A percentile compares a stretch with the other conserved stretches of the same genome.
Conservation (phyloP, 148 eudicot species). For the Chenopodium berlandieri region DNA sequence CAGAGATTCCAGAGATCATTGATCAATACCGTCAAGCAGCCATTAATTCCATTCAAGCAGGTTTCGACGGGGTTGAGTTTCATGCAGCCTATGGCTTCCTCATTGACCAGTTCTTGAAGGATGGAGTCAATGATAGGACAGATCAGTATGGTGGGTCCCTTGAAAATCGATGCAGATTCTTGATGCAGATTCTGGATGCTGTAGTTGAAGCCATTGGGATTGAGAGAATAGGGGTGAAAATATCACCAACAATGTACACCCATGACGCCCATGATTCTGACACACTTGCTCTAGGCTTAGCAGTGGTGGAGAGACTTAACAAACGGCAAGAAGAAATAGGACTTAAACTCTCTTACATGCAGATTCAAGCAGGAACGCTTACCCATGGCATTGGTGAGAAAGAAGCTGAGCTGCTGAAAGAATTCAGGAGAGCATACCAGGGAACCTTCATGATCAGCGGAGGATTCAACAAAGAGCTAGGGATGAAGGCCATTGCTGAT, state of each 20-base stretch:
- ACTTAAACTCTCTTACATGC: slow-evolving; percentile 48
- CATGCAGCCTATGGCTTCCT: slow-evolving; percentile 86
- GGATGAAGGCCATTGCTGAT: slow-evolving; percentile 53
- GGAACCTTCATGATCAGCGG: slow-evolving; percentile 77
- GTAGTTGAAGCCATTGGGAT: slow-evolving; percentile 56
- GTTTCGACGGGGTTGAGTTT: slow-evolving; percentile 86
- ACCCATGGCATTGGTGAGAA: slow-evolving; percentile 41
- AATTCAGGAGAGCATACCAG: slow-evolving; percentile 46
- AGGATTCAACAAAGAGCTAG: slow-evolving; percentile 56
- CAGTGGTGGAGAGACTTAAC: slow-evolving; percentile 59
- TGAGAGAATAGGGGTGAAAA: slow-evolving; percentile 54
- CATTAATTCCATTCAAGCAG: slow-evolving; percentile 78
- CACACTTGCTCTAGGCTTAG: slow-evolving; percentile 72
- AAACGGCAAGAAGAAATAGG: slow-evolving; percentile 41
- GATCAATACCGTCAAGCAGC: slow-evolving; percentile 75
- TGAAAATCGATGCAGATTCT: slow-evolving; percentile 67
- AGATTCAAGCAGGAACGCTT: slow-evolving; percentile 68
- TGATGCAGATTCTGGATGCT: slow-evolving; percentile 49
- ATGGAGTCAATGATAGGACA: slow-evolving; percentile 67
- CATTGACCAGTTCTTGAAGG: slow-evolving; percentile 84
- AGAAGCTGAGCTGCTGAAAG: slow-evolving; percentile 50
- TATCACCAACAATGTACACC: slow-evolving; percentile 70
- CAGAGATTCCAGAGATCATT: slow-evolving; percentile 49
- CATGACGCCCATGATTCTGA: slow-evolving; percentile 69
- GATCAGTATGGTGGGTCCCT: slow-evolving; percentile 80